These are phyloP conservation scores for Penicillium sp. DNA, from an alignment of 2,329 filamentous ascomycete genomes.

Conservation along the genomic window DNA sequence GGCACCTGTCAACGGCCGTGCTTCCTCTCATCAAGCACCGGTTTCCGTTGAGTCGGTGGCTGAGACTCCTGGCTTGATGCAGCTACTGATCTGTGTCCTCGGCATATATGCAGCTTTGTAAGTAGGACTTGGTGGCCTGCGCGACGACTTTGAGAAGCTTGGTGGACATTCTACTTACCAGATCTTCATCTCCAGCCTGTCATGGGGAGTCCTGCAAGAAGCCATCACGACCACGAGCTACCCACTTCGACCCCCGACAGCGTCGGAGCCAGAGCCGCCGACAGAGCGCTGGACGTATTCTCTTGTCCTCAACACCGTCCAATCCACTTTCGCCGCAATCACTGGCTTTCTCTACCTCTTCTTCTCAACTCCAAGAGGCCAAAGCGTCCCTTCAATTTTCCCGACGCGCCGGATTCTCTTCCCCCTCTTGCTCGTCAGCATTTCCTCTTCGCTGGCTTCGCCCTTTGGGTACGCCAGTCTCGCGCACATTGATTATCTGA, in stretches of 20 bases:
- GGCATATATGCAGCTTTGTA: slow-evolving; percentile 98
- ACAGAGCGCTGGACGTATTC: slow-evolving; percentile 82
- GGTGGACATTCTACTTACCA: slow-evolving; percentile 1
- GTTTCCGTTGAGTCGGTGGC: slow-evolving; percentile 24
- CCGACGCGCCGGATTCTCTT: slow-evolving; percentile 67
- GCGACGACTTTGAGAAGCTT: not conserved
- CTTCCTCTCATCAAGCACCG: slow-evolving; percentile 16
- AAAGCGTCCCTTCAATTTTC: slow-evolving; percentile 55
- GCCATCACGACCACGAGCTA: slow-evolving; percentile 92
- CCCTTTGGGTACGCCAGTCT: slow-evolving; percentile 92
- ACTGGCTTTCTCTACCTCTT: slow-evolving; percentile 77
- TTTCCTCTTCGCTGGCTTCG: slow-evolving; percentile 84
- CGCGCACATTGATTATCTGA: slow-evolving; percentile 94
- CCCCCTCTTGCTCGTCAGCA: slow-evolving; percentile 75
- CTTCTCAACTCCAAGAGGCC: slow-evolving; percentile 53
- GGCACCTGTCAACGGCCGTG: slow-evolving; percentile 15
- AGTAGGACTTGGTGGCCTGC: slow-evolving; percentile 5
- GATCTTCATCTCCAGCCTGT: slow-evolving; percentile 54
- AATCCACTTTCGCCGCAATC: slow-evolving; percentile 79
- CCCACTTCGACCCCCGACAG: slow-evolving; percentile 52
- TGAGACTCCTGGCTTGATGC: slow-evolving; percentile 55
- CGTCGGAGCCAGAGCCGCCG: slow-evolving; percentile 30
- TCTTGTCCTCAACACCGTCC: slow-evolving; percentile 92
- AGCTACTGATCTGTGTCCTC: slow-evolving; percentile 79
- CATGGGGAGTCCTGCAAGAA: slow-evolving; percentile 95